Evolutionary conservation across 2,329 filamentous ascomycete species (phyloP).

Genomic region (Penicillium frequentans): DNA sequence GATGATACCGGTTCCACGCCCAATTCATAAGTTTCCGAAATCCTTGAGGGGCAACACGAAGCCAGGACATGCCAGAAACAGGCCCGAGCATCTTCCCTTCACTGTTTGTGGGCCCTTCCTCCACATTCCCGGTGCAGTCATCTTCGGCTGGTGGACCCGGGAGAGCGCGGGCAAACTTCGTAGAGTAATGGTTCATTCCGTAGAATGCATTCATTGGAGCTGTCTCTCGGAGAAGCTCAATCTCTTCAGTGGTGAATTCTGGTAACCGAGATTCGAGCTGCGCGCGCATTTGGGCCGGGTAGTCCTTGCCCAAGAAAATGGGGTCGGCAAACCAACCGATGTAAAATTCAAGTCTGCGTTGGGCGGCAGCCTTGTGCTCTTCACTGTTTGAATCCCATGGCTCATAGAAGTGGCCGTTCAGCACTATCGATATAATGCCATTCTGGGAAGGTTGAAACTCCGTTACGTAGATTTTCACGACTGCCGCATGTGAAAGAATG

Average conservation of each 20-base stretch:
- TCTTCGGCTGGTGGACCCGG: background rate
- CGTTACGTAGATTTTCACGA: background rate
- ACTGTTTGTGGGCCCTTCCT: background rate
- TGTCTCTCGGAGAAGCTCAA: background rate
- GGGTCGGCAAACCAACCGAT: background rate
- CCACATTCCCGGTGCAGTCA: background rate
- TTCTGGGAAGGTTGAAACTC: background rate
- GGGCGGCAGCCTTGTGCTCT: background rate
- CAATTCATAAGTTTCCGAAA: background rate
- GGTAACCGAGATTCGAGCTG: background rate
- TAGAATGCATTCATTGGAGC: background rate
- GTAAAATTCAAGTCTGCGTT: background rate
- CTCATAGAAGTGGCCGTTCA: background rate
- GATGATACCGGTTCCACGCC: background rate
- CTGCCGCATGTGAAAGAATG: background rate
- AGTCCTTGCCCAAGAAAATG: background rate
- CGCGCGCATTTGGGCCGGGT: background rate
- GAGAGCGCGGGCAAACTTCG: background rate
- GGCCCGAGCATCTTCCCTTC: background rate
- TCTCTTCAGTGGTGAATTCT: background rate
- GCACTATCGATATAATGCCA: background rate
- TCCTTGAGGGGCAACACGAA: background rate
- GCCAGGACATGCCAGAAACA: background rate
- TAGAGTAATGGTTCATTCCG: background rate
- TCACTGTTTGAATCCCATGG: background rate